These are phyloP conservation scores for Tricholoma sp. DNA, from an alignment of 768 basidiomycete genomes.

Conservation along the genomic window DNA sequence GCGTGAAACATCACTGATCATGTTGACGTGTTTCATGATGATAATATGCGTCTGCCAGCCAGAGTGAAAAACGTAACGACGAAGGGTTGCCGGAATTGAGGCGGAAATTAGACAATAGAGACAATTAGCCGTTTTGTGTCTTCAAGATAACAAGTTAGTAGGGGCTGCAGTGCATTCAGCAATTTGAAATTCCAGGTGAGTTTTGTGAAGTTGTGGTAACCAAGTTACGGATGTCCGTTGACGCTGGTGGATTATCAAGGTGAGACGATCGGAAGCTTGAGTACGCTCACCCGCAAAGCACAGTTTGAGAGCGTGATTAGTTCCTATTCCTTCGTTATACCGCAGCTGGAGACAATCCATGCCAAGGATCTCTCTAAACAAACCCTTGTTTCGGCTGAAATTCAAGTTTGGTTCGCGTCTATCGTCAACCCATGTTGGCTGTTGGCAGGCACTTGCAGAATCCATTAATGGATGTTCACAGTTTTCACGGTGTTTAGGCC, in stretches of 20 bases:
- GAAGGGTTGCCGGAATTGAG: no score
- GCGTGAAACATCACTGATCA: no score
- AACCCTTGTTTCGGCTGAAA: conserved; percentile 1
- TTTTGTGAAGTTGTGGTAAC: no score
- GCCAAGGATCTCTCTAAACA: conserved; percentile 22
- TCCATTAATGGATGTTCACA: conserved; percentile 24
- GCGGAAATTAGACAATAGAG: no score
- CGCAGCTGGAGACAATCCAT: conserved; percentile 22
- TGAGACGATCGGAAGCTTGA: not conserved
- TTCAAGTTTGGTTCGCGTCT: not conserved
- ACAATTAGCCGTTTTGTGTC: no score
- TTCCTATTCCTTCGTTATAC: conserved; percentile 16
- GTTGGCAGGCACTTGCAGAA: conserved; percentile 21
- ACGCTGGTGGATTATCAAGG: conserved; percentile 19
- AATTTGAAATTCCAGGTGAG: not conserved
- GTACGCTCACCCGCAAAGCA: conserved; percentile 21
- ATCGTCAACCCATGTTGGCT: conserved; percentile 22
- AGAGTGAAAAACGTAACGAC: no score
- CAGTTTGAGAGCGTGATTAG: conserved; percentile 16
- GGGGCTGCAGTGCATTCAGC: not conserved
- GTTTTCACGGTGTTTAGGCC: conserved; percentile 21
- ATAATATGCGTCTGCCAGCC: no score
- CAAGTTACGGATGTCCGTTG: conserved; percentile 30
- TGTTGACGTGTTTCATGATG: no score
- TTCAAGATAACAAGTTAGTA: no score